Evolutionary conservation across 345 rosid species (phyloP).

Genomic region (Lepidium sativum): DNA sequence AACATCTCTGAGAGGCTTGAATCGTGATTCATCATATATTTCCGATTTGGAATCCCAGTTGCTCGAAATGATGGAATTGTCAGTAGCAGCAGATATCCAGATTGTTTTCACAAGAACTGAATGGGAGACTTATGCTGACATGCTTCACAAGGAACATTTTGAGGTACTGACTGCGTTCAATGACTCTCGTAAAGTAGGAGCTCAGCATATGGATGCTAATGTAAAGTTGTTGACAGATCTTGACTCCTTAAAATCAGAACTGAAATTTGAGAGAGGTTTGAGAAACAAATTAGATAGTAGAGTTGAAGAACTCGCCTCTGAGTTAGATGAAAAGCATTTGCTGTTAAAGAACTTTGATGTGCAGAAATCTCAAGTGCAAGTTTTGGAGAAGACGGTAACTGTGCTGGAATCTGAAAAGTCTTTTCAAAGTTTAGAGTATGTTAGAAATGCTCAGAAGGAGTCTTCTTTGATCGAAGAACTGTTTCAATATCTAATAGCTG

Average conservation of each 20-base stretch:
- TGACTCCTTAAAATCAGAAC: conserved; percentile 37
- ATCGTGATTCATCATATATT: conserved; percentile 36
- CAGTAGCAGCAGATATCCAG: conserved; percentile 52
- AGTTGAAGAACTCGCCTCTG: conserved; percentile 40
- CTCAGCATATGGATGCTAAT: conserved; percentile 41
- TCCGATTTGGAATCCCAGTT: conserved; percentile 50
- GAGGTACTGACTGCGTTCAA: conserved; percentile 38
- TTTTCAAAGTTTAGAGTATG: background rate
- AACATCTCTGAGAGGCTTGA: conserved; percentile 38
- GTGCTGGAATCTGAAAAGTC: conserved; percentile 54
- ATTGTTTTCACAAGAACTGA: conserved; percentile 44
- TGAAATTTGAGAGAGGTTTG: conserved; percentile 24
- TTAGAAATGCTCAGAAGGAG: conserved; percentile 10
- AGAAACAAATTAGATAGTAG: conserved; percentile 32
- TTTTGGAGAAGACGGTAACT: conserved; percentile 46
- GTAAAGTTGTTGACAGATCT: conserved; percentile 37
- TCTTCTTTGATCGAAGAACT: conserved; percentile 29
- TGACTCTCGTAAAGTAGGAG: conserved; percentile 42
- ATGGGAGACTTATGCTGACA: conserved; percentile 42
- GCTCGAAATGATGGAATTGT: conserved; percentile 48
- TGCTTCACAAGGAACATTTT: conserved; percentile 45
- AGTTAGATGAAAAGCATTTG: conserved; percentile 45
- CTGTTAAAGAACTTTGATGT: conserved; percentile 36
- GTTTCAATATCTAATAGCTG: conserved; percentile 42
- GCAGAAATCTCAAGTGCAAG: conserved; percentile 45